A percentile compares a stretch with the other conserved stretches of the same genome.
phyloP scores from a whole-genome alignment of 371 early-diverging fungal species.

The Circinella minor region DNA sequence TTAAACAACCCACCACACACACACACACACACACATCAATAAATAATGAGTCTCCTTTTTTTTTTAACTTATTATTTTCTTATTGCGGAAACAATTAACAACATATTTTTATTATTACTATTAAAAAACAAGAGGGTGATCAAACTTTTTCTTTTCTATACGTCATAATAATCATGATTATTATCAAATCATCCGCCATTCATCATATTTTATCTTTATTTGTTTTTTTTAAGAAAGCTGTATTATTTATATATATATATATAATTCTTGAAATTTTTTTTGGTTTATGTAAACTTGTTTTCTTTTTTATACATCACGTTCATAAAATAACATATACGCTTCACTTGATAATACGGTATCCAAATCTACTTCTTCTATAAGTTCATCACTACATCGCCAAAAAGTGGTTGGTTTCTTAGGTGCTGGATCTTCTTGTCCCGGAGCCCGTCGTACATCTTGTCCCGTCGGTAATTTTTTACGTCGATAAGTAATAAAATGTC shows the following conservation, averaged over 20 bases:
- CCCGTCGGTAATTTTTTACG: slow-evolving; percentile 55
- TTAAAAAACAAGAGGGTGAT: too few relatives aligned
- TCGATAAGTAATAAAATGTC: slow-evolving; percentile 43
- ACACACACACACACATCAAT: too few relatives aligned
- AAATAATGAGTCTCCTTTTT: too few relatives aligned
- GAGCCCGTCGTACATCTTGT: slow-evolving; percentile 47
- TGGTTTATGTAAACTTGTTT: too few relatives aligned
- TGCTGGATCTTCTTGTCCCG: slow-evolving; percentile 28
- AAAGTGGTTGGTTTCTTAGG: slow-evolving; percentile 54
- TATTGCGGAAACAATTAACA: too few relatives aligned
- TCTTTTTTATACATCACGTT: slow-evolving; percentile 16
- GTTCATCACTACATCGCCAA: slow-evolving; percentile 89
- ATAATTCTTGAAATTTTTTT: not conserved
- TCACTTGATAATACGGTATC: slow-evolving; percentile 62
- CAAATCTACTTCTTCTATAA: slow-evolving; percentile 78
- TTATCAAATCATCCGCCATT: too few relatives aligned
- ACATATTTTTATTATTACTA: too few relatives aligned
- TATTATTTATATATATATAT: too few relatives aligned
- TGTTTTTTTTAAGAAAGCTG: slow-evolving; percentile 5
- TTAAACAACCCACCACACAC: slow-evolving; percentile 33
- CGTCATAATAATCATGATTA: too few relatives aligned
- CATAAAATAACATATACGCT: slow-evolving; percentile 25
- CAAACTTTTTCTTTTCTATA: too few relatives aligned
- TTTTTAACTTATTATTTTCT: too few relatives aligned
- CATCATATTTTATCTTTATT: not conserved